These are phyloP conservation scores for Euphorbia lathyris DNA, from an alignment of 345 rosid species.

Conservation along the genomic window DNA sequence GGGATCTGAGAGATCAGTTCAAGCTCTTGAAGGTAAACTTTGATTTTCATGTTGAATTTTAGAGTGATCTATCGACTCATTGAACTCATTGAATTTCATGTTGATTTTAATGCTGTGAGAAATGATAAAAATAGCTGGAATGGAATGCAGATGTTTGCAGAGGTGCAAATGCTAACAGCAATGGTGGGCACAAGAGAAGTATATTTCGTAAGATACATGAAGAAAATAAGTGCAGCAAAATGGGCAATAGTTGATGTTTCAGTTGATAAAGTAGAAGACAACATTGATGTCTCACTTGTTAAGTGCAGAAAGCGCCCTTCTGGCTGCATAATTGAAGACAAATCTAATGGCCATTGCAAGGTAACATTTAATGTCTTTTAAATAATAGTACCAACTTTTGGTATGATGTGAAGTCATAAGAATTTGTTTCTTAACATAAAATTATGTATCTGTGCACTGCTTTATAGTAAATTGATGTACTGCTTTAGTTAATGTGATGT, in stretches of 20 bases:
- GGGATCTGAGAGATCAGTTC: conserved; percentile 89
- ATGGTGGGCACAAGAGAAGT: conserved; percentile 90
- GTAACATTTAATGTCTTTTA: no score
- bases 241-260: conserved; percentile 97
- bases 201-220: conserved; percentile 76
- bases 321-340: conserved; percentile 90
- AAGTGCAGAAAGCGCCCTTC: conserved; percentile 95
- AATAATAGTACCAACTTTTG: no score
- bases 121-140: neutral
- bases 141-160: conserved; percentile 84
- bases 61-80: no score
- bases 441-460: no score
- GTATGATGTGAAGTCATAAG: no score
- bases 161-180: conserved; percentile 92
- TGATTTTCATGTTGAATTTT: neutral
- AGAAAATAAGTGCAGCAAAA: conserved; percentile 71
- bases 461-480: no score
- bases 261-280: conserved; percentile 72
- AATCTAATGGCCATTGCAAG: conserved; percentile 92
- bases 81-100: no score
- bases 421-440: no score
- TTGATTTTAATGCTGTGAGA: no score
- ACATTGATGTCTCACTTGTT: conserved; percentile 69
- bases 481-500: no score
- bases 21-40: conserved; percentile 88